phyloP scores from a whole-genome alignment of 2,329 filamentous ascomycete species.

The Xylogone sp. region DNA sequence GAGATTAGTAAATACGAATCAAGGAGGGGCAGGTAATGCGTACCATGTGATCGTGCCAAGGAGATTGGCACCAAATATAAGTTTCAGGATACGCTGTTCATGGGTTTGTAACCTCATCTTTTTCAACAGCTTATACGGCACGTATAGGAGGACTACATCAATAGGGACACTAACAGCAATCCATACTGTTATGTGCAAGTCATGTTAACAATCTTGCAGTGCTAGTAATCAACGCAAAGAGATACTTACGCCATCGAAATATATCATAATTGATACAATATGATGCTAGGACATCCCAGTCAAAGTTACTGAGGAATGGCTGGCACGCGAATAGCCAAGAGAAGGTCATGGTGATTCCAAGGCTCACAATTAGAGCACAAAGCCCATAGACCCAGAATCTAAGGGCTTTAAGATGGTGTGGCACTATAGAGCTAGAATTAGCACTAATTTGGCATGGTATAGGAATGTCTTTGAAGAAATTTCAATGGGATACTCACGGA shows the following conservation, averaged over 20 bases:
- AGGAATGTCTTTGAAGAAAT: background rate
- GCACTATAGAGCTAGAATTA: constrained; percentile 13
- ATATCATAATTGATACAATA: constrained; percentile 25
- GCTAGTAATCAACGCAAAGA: background rate
- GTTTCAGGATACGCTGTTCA: constrained; percentile 22
- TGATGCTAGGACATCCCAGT: constrained; percentile 15
- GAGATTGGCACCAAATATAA: constrained; percentile 24
- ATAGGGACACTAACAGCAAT: constrained; percentile 23
- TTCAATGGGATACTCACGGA: constrained; percentile 18
- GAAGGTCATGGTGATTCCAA: constrained; percentile 17
- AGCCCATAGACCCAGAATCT: constrained; percentile 20
- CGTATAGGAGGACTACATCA: constrained; percentile 21
- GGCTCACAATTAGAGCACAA: constrained; percentile 17
- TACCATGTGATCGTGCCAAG: constrained; percentile 26
- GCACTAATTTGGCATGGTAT: background rate
- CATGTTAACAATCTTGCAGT: background rate
- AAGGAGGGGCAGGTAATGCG: background rate
- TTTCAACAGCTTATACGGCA: constrained; percentile 21
- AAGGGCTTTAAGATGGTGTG: constrained; percentile 16
- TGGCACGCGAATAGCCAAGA: constrained; percentile 22
- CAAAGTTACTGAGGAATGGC: constrained; percentile 25
- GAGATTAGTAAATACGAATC: background rate
- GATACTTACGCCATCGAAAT: constrained; percentile 22
- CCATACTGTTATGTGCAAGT: constrained; percentile 18
- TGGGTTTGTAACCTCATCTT: constrained; percentile 16